Evolutionary conservation across 2,329 filamentous ascomycete genomes (phyloP), one percentile per base, ranked within the genome.

Genomic region (Calonectria naviculata): DNA sequence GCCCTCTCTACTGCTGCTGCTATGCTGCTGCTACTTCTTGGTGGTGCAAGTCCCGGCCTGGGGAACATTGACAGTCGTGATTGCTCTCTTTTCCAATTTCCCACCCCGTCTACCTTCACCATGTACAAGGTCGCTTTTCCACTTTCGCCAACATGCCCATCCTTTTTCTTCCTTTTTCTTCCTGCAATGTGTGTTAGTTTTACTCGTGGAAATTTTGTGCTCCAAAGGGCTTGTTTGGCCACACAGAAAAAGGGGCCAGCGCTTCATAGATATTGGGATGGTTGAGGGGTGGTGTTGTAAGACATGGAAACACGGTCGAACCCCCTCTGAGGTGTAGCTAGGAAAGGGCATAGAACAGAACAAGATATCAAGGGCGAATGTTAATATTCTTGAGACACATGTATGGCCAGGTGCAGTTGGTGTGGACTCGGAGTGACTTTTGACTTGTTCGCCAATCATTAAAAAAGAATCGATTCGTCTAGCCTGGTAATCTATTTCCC

Each of bases 301-400:
- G 52, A 58, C 52, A 58, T 26, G 52, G n/a, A 38, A 61, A 61
- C 36, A 42, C 56, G 56, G 36, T 31, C 26, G 29, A 61, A 12
- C 56, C 36, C 65, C 34, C 31, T 58, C 28, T 24, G 28, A 76
- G 72, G 67, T 60, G 58, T 62, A 71, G 62, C 49, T 42, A 46
- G 15, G 49, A 29, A 71, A 42, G 65, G 58, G 56, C 44, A 76
- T 78, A 77, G 69, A 76, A 66, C 31, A 75, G 49, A 75, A 9
- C 70, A 34, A 63, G 3, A 49, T 70, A 47, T 68, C 56, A 24
- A 70, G 54, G 28, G 60, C 38, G 29, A 61, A 54, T 49, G 24
- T 67, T 70, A 36, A 65, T 56, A 26, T 36, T 24, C 61, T 46
- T 19, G 36, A 67, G 36, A 15, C 49, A n/a, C n/a, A n/a, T n/a